Evolutionary conservation across 106 monocot species (phyloP).

Genomic region (Dendrobium chrysotoxum): DNA sequence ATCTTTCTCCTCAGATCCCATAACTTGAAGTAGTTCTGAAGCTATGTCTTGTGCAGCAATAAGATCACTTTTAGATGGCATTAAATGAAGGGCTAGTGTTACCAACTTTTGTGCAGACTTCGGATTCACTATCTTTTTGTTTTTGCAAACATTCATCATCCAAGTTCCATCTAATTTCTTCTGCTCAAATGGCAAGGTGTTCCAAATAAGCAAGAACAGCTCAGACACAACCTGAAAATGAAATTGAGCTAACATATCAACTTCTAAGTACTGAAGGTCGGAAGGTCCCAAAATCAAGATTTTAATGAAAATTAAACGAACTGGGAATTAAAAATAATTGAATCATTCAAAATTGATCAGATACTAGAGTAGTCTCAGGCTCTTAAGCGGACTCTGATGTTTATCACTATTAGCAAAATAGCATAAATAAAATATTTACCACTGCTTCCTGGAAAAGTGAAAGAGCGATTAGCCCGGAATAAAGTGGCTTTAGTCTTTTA

Average conservation of each 20-base stretch:
- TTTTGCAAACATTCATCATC: constrained; percentile 40
- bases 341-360: too few relatives aligned
- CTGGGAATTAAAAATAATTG: too few relatives aligned
- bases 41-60: constrained; percentile 44
- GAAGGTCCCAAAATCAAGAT: background rate
- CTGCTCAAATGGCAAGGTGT: constrained; percentile 24
- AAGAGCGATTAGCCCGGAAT: constrained; percentile 25
- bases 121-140: constrained; percentile 31
- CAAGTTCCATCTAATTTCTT: constrained; percentile 49
- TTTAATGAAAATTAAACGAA: background rate
- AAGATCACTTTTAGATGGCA: constrained; percentile 54
- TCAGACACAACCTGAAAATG: constrained; percentile 52
- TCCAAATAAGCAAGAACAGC: constrained; percentile 43
- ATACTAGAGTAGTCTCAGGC: too few relatives aligned
- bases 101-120: constrained; percentile 36
- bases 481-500: constrained; percentile 50
- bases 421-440: constrained; percentile 30
- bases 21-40: constrained; percentile 46
- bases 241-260: background rate
- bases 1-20: constrained; percentile 48
- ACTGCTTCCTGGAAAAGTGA: constrained; percentile 62
- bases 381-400: background rate
- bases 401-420: background rate
- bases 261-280: background rate
- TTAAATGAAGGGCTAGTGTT: constrained; percentile 35